A percentile compares a stretch with the other conserved stretches of the same genome.
Conservation (phyloP, 768 basidiomycete species). For the Termitomyces sp. region DNA sequence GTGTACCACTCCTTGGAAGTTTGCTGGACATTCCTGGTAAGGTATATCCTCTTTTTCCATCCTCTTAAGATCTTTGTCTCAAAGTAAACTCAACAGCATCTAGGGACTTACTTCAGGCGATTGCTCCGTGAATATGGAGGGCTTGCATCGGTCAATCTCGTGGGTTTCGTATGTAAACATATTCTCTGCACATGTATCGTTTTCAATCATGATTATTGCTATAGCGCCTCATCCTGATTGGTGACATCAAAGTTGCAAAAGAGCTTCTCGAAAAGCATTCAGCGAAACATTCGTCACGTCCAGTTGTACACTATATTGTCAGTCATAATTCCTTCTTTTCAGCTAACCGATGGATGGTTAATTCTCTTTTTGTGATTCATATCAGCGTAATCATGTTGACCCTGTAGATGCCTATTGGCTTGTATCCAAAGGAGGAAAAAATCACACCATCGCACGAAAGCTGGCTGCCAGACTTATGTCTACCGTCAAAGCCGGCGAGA, state of each 20-base stretch:
- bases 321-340: neutral
- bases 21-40: too few species aligned
- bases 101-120: neutral
- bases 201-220: neutral
- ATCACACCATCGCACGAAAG: neutral
- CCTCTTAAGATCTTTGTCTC: too few species aligned
- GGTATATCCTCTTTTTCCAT: too few species aligned
- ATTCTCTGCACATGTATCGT: neutral
- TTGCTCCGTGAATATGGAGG: neutral
- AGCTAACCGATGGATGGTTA: neutral
- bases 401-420: neutral
- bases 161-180: neutral
- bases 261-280: neutral
- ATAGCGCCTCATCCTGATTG: neutral
- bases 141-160: neutral
- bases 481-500: neutral
- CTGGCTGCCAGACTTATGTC: neutral
- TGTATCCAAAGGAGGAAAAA: neutral
- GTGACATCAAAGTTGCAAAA: neutral
- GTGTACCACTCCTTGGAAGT: too few species aligned
- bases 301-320: neutral
- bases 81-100: neutral
- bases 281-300: neutral
- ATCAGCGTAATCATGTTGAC: neutral
- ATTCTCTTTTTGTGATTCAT: neutral